These are phyloP conservation scores for Fusarium hostae DNA, from an alignment of 2,329 filamentous ascomycete genomes.

Conservation along the genomic window DNA sequence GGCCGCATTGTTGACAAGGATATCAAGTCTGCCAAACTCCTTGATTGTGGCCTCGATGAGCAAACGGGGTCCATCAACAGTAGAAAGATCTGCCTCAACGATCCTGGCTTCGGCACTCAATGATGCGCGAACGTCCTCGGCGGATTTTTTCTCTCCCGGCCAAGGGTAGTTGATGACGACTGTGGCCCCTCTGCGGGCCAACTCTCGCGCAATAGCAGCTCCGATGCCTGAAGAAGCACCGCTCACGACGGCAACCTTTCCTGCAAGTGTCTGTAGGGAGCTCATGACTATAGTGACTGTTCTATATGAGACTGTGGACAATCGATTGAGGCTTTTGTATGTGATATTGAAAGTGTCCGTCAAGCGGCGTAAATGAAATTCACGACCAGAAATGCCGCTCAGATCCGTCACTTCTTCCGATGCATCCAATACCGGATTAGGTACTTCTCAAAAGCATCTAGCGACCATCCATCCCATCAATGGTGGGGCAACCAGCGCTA, in stretches of 20 bases:
- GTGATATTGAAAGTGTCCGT: no score
- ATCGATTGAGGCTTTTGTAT: no score
- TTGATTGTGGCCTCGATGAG: background rate
- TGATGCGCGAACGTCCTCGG: background rate
- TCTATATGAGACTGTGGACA: no score
- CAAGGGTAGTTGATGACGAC: background rate
- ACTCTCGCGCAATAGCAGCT: background rate
- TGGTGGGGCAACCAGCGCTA: no score
- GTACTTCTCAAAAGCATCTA: no score
- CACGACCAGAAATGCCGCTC: no score
- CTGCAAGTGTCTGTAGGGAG: background rate
- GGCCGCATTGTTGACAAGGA: background rate
- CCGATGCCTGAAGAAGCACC: background rate
- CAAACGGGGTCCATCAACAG: background rate
- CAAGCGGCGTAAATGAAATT: no score
- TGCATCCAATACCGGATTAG: no score
- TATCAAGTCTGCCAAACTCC: background rate
- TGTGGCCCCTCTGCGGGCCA: background rate
- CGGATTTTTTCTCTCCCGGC: background rate
- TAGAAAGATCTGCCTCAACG: background rate
- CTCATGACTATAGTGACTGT: no score
- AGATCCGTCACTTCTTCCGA: no score
- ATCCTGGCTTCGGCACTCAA: background rate
- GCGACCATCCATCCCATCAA: no score
- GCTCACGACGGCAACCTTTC: background rate